These are phyloP conservation scores for Mycena olivaceomarginata DNA, from an alignment of 768 basidiomycete genomes.

Conservation along the genomic window DNA sequence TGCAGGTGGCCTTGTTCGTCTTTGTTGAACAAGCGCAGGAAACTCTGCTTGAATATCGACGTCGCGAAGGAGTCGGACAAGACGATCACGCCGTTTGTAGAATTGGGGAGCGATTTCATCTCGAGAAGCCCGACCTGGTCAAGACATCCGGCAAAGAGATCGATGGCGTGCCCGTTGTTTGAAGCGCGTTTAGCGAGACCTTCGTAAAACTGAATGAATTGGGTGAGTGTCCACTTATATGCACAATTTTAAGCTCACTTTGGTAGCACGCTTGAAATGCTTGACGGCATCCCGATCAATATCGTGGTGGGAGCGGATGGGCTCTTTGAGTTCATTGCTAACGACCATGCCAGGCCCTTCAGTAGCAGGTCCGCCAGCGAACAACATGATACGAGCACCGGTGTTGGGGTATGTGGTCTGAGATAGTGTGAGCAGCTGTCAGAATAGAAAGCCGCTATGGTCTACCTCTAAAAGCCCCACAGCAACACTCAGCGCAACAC, in stretches of 20 bases:
- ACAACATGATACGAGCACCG: conserved; percentile 96
- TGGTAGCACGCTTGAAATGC: conserved; percentile 97
- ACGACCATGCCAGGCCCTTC: conserved; percentile 99
- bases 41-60: conserved; percentile 99
- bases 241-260: conserved; percentile 70
- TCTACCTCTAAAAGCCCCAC: conserved; percentile 91
- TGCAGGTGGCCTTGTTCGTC: conserved; percentile 93
- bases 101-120: conserved; percentile 97
- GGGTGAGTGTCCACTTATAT: conserved; percentile 35
- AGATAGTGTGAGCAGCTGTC: conserved; percentile 40
- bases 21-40: conserved; percentile 94
- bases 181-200: conserved; percentile 94
- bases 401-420: conserved; percentile 95
- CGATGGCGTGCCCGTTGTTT: conserved; percentile 95
- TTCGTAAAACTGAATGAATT: conserved; percentile 90
- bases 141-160: conserved; percentile 97
- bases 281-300: conserved; percentile 98
- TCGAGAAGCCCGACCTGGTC: conserved; percentile 98
- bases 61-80: conserved; percentile 98
- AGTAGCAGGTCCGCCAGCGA: conserved; percentile 95
- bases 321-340: conserved; percentile 95
- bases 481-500: conserved; percentile 95
- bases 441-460: background rate
- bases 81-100: conserved; percentile 97
- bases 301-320: conserved; percentile 98